These are phyloP conservation scores for Beauveria pseudobassiana DNA, from an alignment of 2,329 filamentous ascomycete species.

Conservation along the genomic window DNA sequence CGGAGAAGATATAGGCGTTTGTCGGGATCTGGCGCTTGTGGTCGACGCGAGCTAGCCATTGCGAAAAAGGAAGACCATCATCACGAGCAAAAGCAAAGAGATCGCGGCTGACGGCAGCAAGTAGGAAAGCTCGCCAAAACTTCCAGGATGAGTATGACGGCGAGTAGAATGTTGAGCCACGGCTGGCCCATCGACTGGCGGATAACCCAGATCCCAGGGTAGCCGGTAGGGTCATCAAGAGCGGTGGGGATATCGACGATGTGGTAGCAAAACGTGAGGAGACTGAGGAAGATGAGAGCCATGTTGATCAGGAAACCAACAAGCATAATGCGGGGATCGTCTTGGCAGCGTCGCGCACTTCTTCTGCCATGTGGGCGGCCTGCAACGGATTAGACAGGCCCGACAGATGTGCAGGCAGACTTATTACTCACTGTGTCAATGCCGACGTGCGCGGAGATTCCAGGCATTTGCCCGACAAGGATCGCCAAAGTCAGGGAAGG, in stretches of 20 bases:
- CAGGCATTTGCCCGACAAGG: slow-evolving; percentile 14
- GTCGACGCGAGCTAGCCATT: slow-evolving; percentile 10
- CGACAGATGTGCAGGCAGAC: neutral
- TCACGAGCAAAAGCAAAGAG: slow-evolving; percentile 12
- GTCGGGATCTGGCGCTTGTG: slow-evolving; percentile 8
- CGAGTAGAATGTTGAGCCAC: slow-evolving; percentile 4
- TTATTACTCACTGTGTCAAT: slow-evolving; percentile 10
- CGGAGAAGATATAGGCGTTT: slow-evolving; percentile 13
- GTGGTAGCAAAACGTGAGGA: slow-evolving; percentile 12
- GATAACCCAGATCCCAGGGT: slow-evolving; percentile 11
- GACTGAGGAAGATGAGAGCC: neutral
- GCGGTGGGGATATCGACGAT: slow-evolving; percentile 5
- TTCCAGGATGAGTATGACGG: neutral
- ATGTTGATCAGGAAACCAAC: neutral
- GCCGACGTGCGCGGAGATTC: slow-evolving; percentile 11
- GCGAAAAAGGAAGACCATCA: slow-evolving; percentile 6
- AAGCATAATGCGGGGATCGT: slow-evolving; percentile 12
- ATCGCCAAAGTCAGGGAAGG: slow-evolving; percentile 8
- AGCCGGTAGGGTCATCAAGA: neutral
- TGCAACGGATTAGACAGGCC: neutral
- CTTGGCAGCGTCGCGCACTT: slow-evolving; percentile 14
- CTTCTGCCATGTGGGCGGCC: slow-evolving; percentile 15
- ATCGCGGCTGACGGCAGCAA: slow-evolving; percentile 8
- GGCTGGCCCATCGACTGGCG: slow-evolving; percentile 8
- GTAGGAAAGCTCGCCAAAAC: slow-evolving; percentile 7